Evolutionary conservation across 176 grass and related monocot species (phyloP), one percentile per base, ranked within the genome.

Genomic region (Puya raimondii): DNA sequence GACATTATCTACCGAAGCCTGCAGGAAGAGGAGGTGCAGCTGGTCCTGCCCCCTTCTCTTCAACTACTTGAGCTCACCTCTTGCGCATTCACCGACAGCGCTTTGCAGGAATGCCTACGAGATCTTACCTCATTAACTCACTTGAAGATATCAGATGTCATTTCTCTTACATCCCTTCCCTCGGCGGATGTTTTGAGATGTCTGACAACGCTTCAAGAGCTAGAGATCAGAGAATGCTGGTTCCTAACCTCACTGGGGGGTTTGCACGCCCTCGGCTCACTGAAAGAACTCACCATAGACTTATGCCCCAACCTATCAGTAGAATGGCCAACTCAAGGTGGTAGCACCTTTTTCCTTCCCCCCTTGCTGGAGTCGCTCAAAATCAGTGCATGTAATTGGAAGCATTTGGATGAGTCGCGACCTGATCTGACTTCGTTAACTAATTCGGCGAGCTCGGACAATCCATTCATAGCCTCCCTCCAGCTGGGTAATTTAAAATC

Each of bases 21-120:
- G 29, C 29, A 33, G 29, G 29, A 33, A 3, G 29, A 4, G 29
- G 29, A 33, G 29, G 29, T 4, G 29, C 29, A 5, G 29, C 29
- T 33, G 29, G 29, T 33, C 29, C 29, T 33, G 29, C 29, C 29
- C 3, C 4, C 29, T 33, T 33, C 29, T 33, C 29, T 33, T 4
- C 3, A 33, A 5, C 0, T 0, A 0, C 29, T 33, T 33, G 0
- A 0, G 4, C 4, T 33, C 29, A 5, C 0, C 3, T 33, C 29
- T 4, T 33, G 29, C 4, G 3, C 29, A 33, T 3, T 33, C 29
- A 33, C 29, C 3, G 29, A 33, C 29, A 33, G 29, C 3, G 4
- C 29, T 4, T 33, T 33, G 29, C 3, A 3, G 29, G 29, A 33
- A 33, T 2, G 29, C 4, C 52, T 56, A 1, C 13, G 12, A 56